Conservation (phyloP, 2,329 filamentous ascomycete species). For the Penicillium glabrum region DNA sequence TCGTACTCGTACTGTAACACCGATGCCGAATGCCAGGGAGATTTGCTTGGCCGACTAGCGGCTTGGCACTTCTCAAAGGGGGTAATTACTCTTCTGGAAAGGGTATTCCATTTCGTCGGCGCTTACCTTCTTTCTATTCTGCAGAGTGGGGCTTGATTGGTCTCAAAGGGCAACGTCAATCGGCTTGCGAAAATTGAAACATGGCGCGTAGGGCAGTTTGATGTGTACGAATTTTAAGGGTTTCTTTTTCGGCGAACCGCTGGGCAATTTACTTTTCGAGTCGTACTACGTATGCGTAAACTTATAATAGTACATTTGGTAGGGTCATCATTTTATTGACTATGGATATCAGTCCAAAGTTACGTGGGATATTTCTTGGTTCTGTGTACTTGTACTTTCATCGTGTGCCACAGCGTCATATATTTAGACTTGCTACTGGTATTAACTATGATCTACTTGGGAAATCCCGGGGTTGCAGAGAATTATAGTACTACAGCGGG, state of each 20-base stretch:
- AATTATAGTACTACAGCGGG: background rate
- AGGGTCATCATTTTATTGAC: too few relatives aligned
- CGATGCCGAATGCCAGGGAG: background rate
- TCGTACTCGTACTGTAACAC: background rate
- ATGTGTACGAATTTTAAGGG: background rate
- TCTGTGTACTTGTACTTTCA: too few relatives aligned
- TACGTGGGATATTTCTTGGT: too few relatives aligned
- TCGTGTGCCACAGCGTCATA: too few relatives aligned
- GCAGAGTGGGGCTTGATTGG: background rate
- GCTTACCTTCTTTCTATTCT: background rate
- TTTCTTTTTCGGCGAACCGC: background rate
- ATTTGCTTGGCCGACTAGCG: conserved; percentile 5
- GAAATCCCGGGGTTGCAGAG: too few relatives aligned
- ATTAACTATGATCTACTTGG: too few relatives aligned
- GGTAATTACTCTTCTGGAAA: background rate
- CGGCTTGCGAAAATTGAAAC: background rate
- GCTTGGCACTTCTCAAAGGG: conserved; percentile 11
- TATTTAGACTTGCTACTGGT: too few relatives aligned
- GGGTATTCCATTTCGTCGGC: too few relatives aligned
- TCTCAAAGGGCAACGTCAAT: background rate
- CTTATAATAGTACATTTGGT: too few relatives aligned
- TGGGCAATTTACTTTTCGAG: background rate
- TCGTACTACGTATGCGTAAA: background rate
- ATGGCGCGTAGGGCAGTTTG: background rate
- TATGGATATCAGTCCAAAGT: too few relatives aligned